Conservation (phyloP, 768 basidiomycete species). For the Suillus bovinus region DNA sequence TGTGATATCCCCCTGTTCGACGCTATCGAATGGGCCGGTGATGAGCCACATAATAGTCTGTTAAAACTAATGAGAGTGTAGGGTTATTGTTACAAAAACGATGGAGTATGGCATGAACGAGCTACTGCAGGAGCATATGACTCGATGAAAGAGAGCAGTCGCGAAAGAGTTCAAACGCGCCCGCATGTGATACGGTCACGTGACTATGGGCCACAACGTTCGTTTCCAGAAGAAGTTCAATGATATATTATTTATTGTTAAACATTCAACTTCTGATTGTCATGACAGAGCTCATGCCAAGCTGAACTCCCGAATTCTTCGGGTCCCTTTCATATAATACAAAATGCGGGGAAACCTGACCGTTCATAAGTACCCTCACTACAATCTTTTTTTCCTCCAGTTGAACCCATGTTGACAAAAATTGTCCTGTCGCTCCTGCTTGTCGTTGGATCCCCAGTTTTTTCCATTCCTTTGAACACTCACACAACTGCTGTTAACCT, state of each 20-base stretch:
- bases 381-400: neutral
- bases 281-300: neutral
- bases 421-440: neutral
- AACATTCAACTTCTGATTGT: neutral
- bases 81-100: neutral
- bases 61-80: neutral
- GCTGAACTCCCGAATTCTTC: neutral
- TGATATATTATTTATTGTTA: too few species aligned
- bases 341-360: neutral
- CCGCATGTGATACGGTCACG: neutral
- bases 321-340: neutral
- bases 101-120: neutral
- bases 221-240: neutral
- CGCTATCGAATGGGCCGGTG: slow-evolving; percentile 54
- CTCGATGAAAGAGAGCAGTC: slow-evolving; percentile 2
- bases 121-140: too few species aligned
- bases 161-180: neutral
- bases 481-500: neutral
- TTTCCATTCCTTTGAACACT: neutral
- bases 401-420: neutral
- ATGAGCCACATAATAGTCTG: slow-evolving; percentile 50
- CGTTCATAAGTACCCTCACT: neutral
- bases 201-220: neutral
- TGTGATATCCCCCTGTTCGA: slow-evolving; percentile 32
- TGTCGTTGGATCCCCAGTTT: neutral